Evolutionary conservation across 2,329 filamentous ascomycete species (phyloP), one percentile per base, ranked within the genome.

Genomic region (Shiraia sp.): DNA sequence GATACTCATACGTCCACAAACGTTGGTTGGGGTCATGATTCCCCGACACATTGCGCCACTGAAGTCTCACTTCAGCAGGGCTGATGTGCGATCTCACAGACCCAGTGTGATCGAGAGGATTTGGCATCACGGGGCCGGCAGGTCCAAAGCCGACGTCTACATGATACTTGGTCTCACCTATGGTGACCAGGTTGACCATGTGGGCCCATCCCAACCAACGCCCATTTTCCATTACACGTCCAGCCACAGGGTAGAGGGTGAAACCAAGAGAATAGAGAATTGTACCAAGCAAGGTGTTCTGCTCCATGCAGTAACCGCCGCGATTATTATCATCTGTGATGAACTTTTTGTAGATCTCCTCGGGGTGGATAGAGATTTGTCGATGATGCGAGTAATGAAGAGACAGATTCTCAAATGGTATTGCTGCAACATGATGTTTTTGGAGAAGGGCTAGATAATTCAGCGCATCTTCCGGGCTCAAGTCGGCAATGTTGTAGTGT

Each of bases 301-400:
- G 80, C 61, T 83, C 80, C 78, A 83, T 81, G 57, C 80, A 83
- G 46, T 82, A 82, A 1, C 81, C 81, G 17, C 81, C 80, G 23
- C 78, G 62, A 4, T 72, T 71, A 32, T 66, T 67, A 27, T 74
- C 63, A 32, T 69, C 69, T 1, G 78, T 74, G 24, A 83, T 70
- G 32, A 83, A 71, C 56, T 83, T 83, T 29, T 73, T 66, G 57
- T 74, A 83, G 6, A 83, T 59, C 3, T 66, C 63, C 15, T 76
- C 62, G 1, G 75, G 70, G 35, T 81, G 70, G 27, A 81, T 63
- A 2, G 73, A 74, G 17, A 82, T 71, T 3, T 57, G 54, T 24
- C 57, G 65, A 36, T 69, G 63, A 15, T 48, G 45, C 10, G 68
- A 69, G 36, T 71, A 71, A 55, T 83, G 81, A 29, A 83, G 65